Base-by-base conservation (phyloP, 2,329 filamentous ascomycete genomes). In the Whalleya microplaca region DNA sequence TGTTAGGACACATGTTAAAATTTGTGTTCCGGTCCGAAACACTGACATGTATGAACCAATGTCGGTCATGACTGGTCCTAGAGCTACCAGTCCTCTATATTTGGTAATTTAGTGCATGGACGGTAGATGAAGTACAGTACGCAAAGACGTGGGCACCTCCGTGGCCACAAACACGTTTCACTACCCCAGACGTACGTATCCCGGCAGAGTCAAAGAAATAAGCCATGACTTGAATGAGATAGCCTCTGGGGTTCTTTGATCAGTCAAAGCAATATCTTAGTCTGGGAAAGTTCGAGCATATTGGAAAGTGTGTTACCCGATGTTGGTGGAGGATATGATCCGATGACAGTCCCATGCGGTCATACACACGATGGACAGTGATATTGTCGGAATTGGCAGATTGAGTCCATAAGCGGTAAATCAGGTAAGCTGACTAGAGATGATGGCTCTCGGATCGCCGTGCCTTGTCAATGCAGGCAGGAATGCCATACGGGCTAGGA, bases 391-490 rank as follows among this genome's bases (percentile, higher is more conserved):
- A 48, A 46, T 53, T 54, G 47, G 45, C 29, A 63, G 32, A 53
- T 53, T 55, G 23, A 52, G 29, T 37, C 20, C n/a, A 29, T 18
- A 21, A 19, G 10, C 14, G 29, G 27, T 40, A 47, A 58, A 62
- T 62, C 54, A 57, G 54, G 62, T 64, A 64, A 64, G 62, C 62
- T 64, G 62, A 64, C 56, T 58, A 53, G 51, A 59, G 51, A 59
- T 48, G 47, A 49, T 55, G 41, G 55, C 45, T 49, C 56, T 53
- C 49, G 54, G 56, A 58, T 50, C 54, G 42, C 45, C 51, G 53
- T 56, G 58, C 61, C 54, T 58, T 46, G 45, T 47, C 42, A 53
- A 37, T 48, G 52, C 46, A 55, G 45, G 21, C 37, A 41, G 45
- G 29, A 37, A 20, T 29, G 19, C 21, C 29, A 43, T 45, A 53